Conservation (phyloP, 2,329 filamentous ascomycete genomes). For the Dactylellina haptotyla region DNA sequence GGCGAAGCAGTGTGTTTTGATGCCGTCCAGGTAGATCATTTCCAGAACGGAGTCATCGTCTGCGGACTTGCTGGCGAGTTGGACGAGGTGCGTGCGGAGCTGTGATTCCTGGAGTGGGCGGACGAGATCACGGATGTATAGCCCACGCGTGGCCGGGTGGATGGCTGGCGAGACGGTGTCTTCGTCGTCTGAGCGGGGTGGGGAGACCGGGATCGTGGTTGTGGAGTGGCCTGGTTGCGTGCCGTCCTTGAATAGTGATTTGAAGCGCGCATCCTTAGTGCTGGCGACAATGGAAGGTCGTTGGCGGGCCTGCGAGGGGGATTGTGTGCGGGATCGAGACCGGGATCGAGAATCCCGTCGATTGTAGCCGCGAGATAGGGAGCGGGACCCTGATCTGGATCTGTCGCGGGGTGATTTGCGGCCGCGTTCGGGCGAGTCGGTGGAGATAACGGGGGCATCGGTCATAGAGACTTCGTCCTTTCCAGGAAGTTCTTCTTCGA, state of each 20-base stretch:
- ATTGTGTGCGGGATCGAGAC: slow-evolving; percentile 33
- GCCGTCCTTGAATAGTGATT: slow-evolving; percentile 63
- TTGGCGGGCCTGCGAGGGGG: slow-evolving; percentile 35
- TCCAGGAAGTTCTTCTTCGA: slow-evolving; percentile 32
- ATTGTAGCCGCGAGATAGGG: slow-evolving; percentile 15
- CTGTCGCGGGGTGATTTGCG: slow-evolving; percentile 20
- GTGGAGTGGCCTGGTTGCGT: slow-evolving; percentile 54
- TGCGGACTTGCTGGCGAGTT: slow-evolving; percentile 69
- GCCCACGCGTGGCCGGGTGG: slow-evolving; percentile 76
- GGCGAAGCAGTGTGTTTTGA: slow-evolving; percentile 88
- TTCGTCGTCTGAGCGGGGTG: slow-evolving; percentile 60
- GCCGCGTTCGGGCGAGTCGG: slow-evolving; percentile 33
- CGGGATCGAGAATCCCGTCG: slow-evolving; percentile 10
- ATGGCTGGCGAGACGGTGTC: slow-evolving; percentile 67
- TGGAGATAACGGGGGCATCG: slow-evolving; percentile 44
- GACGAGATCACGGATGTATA: slow-evolving; percentile 93
- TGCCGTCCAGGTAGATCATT: slow-evolving; percentile 80
- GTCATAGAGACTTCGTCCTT: slow-evolving; percentile 45
- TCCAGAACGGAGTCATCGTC: slow-evolving; percentile 67
- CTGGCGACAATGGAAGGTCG: slow-evolving; percentile 50
- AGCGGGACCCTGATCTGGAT: slow-evolving; percentile 13
- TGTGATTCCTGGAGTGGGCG: slow-evolving; percentile 77
- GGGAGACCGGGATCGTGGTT: slow-evolving; percentile 55
- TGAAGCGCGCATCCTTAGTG: slow-evolving; percentile 64
- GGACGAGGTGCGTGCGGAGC: slow-evolving; percentile 75